Conservation (phyloP, 2,329 filamentous ascomycete genomes). For the Grosmannia clavigera region DNA sequence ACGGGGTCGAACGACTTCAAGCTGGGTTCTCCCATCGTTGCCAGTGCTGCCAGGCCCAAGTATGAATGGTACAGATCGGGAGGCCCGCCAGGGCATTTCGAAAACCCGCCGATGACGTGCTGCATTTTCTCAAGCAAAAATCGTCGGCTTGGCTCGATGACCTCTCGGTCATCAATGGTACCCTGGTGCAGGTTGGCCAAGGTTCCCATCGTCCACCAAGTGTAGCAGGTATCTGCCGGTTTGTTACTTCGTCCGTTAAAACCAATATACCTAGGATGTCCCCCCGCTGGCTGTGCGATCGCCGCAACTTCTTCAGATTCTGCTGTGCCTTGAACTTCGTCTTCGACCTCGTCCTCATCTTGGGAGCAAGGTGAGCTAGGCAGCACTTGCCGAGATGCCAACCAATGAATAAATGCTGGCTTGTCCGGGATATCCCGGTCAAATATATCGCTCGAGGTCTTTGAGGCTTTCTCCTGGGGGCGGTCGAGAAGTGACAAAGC, state of each 20-base stretch:
- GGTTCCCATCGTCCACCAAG: slow-evolving; percentile 76
- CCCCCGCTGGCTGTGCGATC: background rate
- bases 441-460: slow-evolving; percentile 15
- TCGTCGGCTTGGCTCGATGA: slow-evolving; percentile 47
- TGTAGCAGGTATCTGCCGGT: slow-evolving; percentile 86
- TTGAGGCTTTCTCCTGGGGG: slow-evolving; percentile 27
- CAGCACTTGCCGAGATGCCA: slow-evolving; percentile 45
- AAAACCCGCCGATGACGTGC: slow-evolving; percentile 72
- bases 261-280: slow-evolving; percentile 36
- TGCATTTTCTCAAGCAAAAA: slow-evolving; percentile 82
- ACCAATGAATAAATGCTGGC: slow-evolving; percentile 33
- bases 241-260: slow-evolving; percentile 92
- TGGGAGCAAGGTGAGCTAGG: slow-evolving; percentile 34
- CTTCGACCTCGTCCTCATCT: slow-evolving; percentile 31
- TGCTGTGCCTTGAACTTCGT: slow-evolving; percentile 17
- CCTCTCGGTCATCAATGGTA: slow-evolving; percentile 41
- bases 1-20: slow-evolving; percentile 61
- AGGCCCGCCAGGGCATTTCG: slow-evolving; percentile 54
- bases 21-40: slow-evolving; percentile 56
- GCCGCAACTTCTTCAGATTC: background rate
- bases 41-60: slow-evolving; percentile 70
- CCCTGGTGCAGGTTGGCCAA: slow-evolving; percentile 38
- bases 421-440: slow-evolving; percentile 27
- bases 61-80: slow-evolving; percentile 84
- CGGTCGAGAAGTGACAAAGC: slow-evolving; percentile 65